Base-by-base conservation (phyloP, 1,284 basidiomycete species). In the Apiotrichum siamense region DNA sequence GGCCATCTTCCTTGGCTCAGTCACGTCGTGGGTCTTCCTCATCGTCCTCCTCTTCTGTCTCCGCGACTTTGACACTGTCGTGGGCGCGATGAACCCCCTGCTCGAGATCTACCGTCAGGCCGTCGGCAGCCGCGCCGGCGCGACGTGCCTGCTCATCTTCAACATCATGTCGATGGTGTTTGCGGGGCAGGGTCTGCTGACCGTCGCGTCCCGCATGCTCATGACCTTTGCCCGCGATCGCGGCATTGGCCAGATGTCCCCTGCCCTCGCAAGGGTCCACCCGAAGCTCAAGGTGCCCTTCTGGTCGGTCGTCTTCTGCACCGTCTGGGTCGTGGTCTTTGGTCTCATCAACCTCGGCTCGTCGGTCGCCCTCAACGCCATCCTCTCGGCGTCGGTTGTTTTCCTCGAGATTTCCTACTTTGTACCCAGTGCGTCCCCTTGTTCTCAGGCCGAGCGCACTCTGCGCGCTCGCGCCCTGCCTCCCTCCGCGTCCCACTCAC, bases 321-420 rank as follows among this genome's bases (percentile, higher is more conserved):
- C 80, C 0, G 49, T 61, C 6, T 77, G 83, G 53, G 63, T 65
- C 42, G 58, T 70, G 38, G 58, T 73, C 39, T 73, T 72, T 40
- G 72, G 70, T 75, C 81, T 60, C 61, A 81, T 52, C 74, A 31
- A 54, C 59, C 42, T 52, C 53, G 6, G 45, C 17, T 36, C 24
- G 33, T 31, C 10, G 12, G 17, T n/a, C 10, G 33, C 33, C 7
- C 33, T 35, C 7, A 35, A 11, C 17, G 33, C 33, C 38, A 40
- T 40, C 23, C 12, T 40, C 10, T 24, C 23, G 11, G 7, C 38
- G 9, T 24, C 38, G 13, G 13, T 40, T 17, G 38, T 40, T 12
- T 17, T 40, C 18, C 24, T 40, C 4, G 23, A 40, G 38, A 26
- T 40, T 4, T 25, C 23, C 7, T 40, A 40, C 38, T 25, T 24